These are phyloP conservation scores for Colletotrichum theobromicola DNA, from an alignment of 2,329 filamentous ascomycete species.

Conservation along the genomic window DNA sequence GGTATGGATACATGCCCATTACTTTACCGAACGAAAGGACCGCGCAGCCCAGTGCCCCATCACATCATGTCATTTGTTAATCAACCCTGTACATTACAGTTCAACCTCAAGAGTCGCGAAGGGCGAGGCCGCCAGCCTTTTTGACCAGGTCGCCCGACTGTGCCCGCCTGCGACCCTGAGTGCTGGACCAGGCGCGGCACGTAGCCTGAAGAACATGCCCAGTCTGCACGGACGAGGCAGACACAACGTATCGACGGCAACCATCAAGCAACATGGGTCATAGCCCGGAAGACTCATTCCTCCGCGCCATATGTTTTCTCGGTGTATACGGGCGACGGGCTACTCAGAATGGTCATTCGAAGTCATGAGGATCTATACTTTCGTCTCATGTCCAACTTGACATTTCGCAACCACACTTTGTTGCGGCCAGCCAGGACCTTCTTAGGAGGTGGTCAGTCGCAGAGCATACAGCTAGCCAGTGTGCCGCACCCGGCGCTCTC, in stretches of 20 bases:
- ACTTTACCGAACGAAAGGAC: neutral
- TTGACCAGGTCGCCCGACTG: neutral
- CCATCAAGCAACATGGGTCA: neutral
- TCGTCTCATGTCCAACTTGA: neutral
- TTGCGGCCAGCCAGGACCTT: neutral
- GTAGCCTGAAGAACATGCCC: neutral
- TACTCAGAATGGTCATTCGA: neutral
- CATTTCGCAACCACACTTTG: neutral
- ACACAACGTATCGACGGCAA: neutral
- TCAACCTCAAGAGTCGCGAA: neutral
- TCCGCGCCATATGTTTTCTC: neutral
- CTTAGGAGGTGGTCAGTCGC: neutral
- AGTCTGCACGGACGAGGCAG: neutral
- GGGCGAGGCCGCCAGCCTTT: neutral
- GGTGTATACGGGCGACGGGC: neutral
- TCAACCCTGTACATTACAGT: neutral
- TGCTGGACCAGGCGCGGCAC: neutral
- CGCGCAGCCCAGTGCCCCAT: neutral
- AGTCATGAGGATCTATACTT: neutral
- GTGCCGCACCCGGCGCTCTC: neutral
- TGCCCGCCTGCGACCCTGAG: neutral
- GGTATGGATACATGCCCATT: neutral
- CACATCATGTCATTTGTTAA: neutral
- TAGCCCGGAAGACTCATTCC: neutral
- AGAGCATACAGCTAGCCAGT: neutral